Percentiles rank a stretch among this genome's conserved stretches.
phyloP scores from a whole-genome alignment of 2,329 filamentous ascomycete species.

The Madurella fahalii region DNA sequence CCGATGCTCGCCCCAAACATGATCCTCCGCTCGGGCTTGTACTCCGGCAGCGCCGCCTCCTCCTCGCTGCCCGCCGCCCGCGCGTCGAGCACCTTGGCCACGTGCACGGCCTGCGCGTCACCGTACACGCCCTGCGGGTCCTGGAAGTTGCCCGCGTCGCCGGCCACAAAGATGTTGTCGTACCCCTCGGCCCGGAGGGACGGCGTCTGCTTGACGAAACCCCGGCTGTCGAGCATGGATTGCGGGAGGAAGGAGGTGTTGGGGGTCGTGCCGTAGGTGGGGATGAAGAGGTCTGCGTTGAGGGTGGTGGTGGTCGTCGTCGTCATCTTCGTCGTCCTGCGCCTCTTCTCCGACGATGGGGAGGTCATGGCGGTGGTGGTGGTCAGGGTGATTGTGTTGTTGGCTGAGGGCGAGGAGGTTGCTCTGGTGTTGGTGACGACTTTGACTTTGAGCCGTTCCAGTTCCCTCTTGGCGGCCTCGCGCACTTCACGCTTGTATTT shows the following conservation, averaged over 20 bases:
- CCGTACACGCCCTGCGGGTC: conserved; percentile 20
- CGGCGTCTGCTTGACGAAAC: conserved; percentile 24
- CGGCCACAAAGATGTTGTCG: conserved; percentile 30
- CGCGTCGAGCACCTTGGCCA: conserved; percentile 24
- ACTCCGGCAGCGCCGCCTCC: conserved; percentile 8
- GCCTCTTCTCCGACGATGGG: no score
- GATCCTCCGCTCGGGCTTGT: conserved; percentile 17
- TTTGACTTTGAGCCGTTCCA: conserved; percentile 43
- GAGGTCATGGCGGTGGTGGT: neutral
- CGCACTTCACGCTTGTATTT: conserved; percentile 36
- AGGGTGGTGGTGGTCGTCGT: conserved; percentile 29
- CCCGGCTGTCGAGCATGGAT: conserved; percentile 26
- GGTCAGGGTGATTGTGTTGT: conserved; percentile 10
- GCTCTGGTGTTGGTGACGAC: conserved; percentile 40
- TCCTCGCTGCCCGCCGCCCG: conserved; percentile 14
- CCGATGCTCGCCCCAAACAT: conserved; percentile 26
- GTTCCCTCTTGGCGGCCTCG: conserved; percentile 35
- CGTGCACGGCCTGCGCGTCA: conserved; percentile 25
- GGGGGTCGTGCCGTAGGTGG: conserved; percentile 41
- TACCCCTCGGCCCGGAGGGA: conserved; percentile 27
- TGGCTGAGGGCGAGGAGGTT: conserved; percentile 7
- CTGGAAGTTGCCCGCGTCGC: conserved; percentile 30
- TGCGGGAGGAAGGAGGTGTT: conserved; percentile 38
- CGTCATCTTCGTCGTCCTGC: no score
- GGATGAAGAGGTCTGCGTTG: conserved; percentile 43